phyloP scores from a whole-genome alignment of 208 protist genomes.

The Novymonas esmeraldas region DNA sequence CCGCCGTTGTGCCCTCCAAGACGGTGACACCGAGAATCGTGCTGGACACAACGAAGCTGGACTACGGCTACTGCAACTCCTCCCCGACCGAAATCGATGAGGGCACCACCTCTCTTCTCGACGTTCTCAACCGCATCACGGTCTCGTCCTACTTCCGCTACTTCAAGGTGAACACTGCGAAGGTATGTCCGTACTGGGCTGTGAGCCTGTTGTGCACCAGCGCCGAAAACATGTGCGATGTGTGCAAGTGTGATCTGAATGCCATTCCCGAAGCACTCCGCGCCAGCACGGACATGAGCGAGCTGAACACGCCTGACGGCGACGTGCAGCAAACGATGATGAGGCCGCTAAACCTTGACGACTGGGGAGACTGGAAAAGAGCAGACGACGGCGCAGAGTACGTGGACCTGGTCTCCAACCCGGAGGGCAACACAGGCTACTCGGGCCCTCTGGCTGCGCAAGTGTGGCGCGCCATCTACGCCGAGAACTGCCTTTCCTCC shows the following conservation, averaged over 20 bases:
- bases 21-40: constrained; percentile 8
- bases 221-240: constrained; percentile 73
- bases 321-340: constrained; percentile 30
- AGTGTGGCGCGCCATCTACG: constrained; percentile 88
- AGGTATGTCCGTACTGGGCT: constrained; percentile 87
- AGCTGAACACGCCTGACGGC: constrained; percentile 45
- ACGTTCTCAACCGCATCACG: constrained; percentile 76
- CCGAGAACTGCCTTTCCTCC: constrained; percentile 74
- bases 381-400: constrained; percentile 58
- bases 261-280: constrained; percentile 69
- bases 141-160: constrained; percentile 84
- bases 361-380: constrained; percentile 53
- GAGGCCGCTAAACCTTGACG: constrained; percentile 50
- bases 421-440: constrained; percentile 89
- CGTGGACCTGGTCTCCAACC: constrained; percentile 85
- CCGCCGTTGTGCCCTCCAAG: neutral
- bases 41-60: constrained; percentile 34
- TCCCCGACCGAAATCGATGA: constrained; percentile 50
- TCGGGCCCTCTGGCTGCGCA: constrained; percentile 65
- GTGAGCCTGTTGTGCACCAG: constrained; percentile 78
- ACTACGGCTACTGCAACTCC: constrained; percentile 70
- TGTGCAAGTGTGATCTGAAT: constrained; percentile 84
- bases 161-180: constrained; percentile 88
- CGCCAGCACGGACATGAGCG: constrained; percentile 73
- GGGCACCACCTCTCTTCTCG: constrained; percentile 42